Evolutionary conservation across 225 moss, liverwort and hornwort genomes (phyloP), one percentile per base, ranked within the genome.

Genomic region (Pseudisothecium myosuroides): DNA sequence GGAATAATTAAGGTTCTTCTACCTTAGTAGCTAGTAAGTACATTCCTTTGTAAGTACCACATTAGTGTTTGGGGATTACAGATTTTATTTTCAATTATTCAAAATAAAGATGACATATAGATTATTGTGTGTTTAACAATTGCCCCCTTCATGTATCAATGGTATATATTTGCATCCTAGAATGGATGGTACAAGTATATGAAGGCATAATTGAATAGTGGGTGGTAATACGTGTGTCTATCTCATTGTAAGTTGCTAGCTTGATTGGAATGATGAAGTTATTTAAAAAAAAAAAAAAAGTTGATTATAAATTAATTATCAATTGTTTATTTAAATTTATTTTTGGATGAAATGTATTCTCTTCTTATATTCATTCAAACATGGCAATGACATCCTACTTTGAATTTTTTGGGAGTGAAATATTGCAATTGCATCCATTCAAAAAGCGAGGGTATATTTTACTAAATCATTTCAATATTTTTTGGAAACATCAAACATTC

Each of bases 1-100:
- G 0, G 3, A 29, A 11, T 29, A n/a, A n/a, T n/a, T n/a, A 2
- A 74, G 1, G 6, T 47, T 2, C 4, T 47, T 29, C 31, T 74
- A 17, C 11, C 1, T 18, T 11, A 31, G 11, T 45, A 11, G 9
- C 6, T 47, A 4, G 17, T 47, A 29, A 17, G 1, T 1, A 29
- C 4, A 11, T 26, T 9, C 3, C 2, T 28, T 17, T 47, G 11
- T 39, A 29, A 74, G 6, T 74, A 18, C 10, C 0, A 74, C 29
- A 28, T 28, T 6, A 29, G 18, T 18, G 2, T 29, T 4, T 29
- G 6, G 11, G 1, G 1, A 17, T 47, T 74, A 47, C 29, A 0
- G 6, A 5, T 17, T 74, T 27, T 72, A 10, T 8, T 72, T 28
- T 72, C 6, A 43, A 14, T 28, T 43, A 28, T 43, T 28, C 1